A percentile compares a stretch with the other conserved stretches of the same genome.
phyloP scores from a whole-genome alignment of 345 rosid species.

The Acer saccharum region DNA sequence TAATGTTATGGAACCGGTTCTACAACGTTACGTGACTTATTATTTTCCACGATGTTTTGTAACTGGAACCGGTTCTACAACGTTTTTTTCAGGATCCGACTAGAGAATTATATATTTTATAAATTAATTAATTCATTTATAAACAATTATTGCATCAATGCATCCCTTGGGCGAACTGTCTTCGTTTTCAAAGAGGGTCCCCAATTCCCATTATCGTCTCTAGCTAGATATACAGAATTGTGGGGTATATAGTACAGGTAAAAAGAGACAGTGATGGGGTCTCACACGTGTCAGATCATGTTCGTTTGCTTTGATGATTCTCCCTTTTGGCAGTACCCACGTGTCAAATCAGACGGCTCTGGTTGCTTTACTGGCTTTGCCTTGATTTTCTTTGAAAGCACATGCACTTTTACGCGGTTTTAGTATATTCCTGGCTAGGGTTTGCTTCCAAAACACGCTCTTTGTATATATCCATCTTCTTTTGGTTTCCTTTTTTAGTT shows the following conservation, averaged over 20 bases:
- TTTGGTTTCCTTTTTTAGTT: neutral
- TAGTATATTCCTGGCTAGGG: conserved; percentile 18
- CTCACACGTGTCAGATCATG: conserved; percentile 6
- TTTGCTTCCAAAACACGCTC: conserved; percentile 48
- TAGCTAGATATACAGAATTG: too few species aligned
- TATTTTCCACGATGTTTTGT: too few species aligned
- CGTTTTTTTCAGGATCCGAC: too few species aligned
- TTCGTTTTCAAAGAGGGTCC: neutral
- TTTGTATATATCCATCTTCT: neutral
- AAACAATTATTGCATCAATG: neutral
- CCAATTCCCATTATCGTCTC: neutral
- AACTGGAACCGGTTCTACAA: too few species aligned
- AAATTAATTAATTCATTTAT: neutral
- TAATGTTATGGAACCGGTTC: too few species aligned
- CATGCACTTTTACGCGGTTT: conserved; percentile 53
- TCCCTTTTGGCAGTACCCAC: conserved; percentile 15
- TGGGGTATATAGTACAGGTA: neutral
- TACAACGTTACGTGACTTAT: too few species aligned
- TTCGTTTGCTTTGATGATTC: neutral
- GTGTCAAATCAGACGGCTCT: conserved; percentile 34
- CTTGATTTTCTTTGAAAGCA: conserved; percentile 24
- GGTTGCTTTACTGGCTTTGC: conserved; percentile 3
- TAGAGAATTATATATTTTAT: too few species aligned
- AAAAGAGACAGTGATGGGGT: neutral
- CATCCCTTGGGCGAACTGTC: neutral